Evolutionary conservation across 2,329 filamentous ascomycete species (phyloP).

Genomic region (Cladobotryum protrusum): DNA sequence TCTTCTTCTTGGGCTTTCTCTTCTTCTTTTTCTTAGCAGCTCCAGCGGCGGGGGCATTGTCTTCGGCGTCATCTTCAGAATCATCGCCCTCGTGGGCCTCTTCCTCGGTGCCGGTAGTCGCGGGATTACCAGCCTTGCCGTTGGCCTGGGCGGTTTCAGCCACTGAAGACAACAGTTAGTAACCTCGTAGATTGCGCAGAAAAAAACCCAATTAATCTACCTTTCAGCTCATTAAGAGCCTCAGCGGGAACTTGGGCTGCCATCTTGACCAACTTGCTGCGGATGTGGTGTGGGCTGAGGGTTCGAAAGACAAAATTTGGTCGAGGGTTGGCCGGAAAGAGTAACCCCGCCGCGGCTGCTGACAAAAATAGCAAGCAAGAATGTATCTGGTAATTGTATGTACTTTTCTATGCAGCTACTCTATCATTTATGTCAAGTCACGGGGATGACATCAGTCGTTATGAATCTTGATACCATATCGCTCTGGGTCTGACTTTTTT

Average conservation of each 20-base stretch:
- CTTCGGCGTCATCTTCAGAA: slow-evolving; percentile 48
- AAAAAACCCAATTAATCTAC: slow-evolving; percentile 18
- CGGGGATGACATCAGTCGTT: no score
- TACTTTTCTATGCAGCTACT: no score
- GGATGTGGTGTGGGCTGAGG: slow-evolving; percentile 4
- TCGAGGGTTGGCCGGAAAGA: not conserved
- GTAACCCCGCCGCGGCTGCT: slow-evolving; percentile 8
- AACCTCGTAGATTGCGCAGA: not conserved
- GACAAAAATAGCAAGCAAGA: slow-evolving; percentile 1
- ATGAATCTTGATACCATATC: no score
- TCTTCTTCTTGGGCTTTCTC: slow-evolving; percentile 81
- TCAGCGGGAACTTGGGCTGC: slow-evolving; percentile 38
- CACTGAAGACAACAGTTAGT: slow-evolving; percentile 22
- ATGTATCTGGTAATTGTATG: not conserved
- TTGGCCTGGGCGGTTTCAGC: slow-evolving; percentile 34
- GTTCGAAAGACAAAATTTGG: slow-evolving; percentile 8
- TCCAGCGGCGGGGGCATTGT: slow-evolving; percentile 30
- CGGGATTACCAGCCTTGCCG: slow-evolving; percentile 34
- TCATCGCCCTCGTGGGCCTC: slow-evolving; percentile 37
- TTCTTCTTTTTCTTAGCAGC: slow-evolving; percentile 50
- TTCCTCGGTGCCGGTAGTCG: slow-evolving; percentile 33
- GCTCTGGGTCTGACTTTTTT: no score
- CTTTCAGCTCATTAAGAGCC: slow-evolving; percentile 39
- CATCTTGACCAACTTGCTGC: slow-evolving; percentile 28
- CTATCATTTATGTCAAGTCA: no score